These are phyloP conservation scores for Glarea lozoyensis DNA, from an alignment of 495 filamentous ascomycete species.

Conservation along the genomic window DNA sequence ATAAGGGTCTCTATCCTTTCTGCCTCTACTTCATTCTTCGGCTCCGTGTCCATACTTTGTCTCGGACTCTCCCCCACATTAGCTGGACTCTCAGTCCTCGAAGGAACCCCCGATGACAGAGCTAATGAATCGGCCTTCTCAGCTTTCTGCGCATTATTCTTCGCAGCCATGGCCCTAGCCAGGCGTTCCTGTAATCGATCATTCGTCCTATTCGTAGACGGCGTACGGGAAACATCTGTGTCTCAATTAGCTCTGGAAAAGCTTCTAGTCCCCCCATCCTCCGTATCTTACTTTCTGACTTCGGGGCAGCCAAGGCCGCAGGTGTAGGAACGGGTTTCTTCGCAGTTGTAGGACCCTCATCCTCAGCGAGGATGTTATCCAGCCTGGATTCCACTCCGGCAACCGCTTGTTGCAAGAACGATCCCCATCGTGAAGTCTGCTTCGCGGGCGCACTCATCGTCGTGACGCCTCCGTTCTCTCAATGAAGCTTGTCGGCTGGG, in stretches of 20 bases:
- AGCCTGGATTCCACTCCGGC: slow-evolving; percentile 89
- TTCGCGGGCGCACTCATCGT: slow-evolving; percentile 32
- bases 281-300: slow-evolving; percentile 18
- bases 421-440: slow-evolving; percentile 59
- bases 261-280: no score
- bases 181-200: slow-evolving; percentile 81
- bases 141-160: slow-evolving; percentile 22
- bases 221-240: slow-evolving; percentile 34
- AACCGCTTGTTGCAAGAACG: slow-evolving; percentile 83
- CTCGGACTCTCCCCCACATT: slow-evolving; percentile 17
- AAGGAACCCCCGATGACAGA: slow-evolving; percentile 14
- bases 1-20: background rate
- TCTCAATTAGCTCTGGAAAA: no score
- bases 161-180: slow-evolving; percentile 51
- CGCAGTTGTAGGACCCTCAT: slow-evolving; percentile 21
- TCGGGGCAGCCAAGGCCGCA: slow-evolving; percentile 18
- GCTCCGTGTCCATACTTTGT: slow-evolving; percentile 13
- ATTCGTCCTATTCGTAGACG: slow-evolving; percentile 50
- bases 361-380: slow-evolving; percentile 84
- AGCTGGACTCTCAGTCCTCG: slow-evolving; percentile 12
- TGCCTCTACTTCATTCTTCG: background rate
- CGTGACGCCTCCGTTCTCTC: slow-evolving; percentile 6
- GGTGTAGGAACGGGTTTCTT: slow-evolving; percentile 12
- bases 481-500: slow-evolving; percentile 1
- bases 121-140: slow-evolving; percentile 15